Percentiles rank a stretch among this genome's conserved stretches.
Conservation (phyloP, 2,329 filamentous ascomycete species). For the Aaosphaeria pasadenensis region DNA sequence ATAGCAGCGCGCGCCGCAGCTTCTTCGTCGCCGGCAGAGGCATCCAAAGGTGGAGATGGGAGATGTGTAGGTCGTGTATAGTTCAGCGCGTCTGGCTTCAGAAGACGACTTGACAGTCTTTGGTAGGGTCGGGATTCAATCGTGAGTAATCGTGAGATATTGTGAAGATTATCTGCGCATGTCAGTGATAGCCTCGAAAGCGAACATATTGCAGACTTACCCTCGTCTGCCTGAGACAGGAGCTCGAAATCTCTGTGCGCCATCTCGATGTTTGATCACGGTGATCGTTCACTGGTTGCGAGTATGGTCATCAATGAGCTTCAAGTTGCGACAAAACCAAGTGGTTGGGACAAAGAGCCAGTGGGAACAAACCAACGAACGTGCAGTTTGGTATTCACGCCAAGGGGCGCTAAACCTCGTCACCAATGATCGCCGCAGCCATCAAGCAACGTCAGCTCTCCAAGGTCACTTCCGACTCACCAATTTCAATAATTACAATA, state of each 20-base stretch:
- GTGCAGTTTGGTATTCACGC: too few species aligned
- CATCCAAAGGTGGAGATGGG: conserved; percentile 66
- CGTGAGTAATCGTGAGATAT: conserved; percentile 72
- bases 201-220: conserved; percentile 16
- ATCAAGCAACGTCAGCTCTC: too few species aligned
- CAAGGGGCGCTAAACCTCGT: too few species aligned
- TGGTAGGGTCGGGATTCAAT: conserved; percentile 93
- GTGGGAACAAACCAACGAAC: too few species aligned
- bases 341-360: too few species aligned
- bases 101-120: conserved; percentile 78
- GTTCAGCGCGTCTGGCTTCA: conserved; percentile 65
- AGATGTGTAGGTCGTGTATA: conserved; percentile 54
- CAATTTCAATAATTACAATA: too few species aligned
- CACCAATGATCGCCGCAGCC: too few species aligned
- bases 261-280: background rate
- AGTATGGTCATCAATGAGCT: too few species aligned
- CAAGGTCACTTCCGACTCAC: too few species aligned
- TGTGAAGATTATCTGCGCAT: conserved; percentile 72
- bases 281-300: too few species aligned
- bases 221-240: conserved; percentile 71
- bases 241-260: conserved; percentile 54
- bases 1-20: conserved; percentile 44
- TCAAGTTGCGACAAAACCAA: too few species aligned
- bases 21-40: conserved; percentile 43
- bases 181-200: conserved; percentile 8